Evolutionary conservation across 2,329 filamentous ascomycete species (phyloP), one percentile per base, ranked within the genome.

Genomic region (Claviceps sorghi): DNA sequence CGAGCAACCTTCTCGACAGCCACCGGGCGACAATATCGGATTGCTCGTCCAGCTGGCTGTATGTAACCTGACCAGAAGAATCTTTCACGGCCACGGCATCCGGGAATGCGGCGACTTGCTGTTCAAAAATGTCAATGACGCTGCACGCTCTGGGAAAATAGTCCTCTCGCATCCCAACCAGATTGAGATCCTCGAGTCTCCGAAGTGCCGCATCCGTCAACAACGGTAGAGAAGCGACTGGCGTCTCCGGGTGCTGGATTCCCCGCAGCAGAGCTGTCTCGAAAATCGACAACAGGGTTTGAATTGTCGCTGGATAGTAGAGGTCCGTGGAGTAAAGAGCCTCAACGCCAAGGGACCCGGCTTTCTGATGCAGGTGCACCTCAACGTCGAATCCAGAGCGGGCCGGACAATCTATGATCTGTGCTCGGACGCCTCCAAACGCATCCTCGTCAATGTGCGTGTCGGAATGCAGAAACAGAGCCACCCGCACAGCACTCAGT

Each of bases 21-120:
- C 52, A 53, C n/a, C 13, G 9, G 17, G 52, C 15, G 13, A 53
- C 10, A 17, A 29, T 3, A 8, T 50, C 26, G 13, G 38, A 50
- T 21, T 30, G 32, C 4, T 29, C 41, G 19, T 53, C 42, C 3
- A 53, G 41, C 9, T 49, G 4, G 6, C 13, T 5, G 19, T 53
- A 53, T 40, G 52, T 50, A 10, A 53, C 15, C 9, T 50, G n/a
- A 4, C 13, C n/a, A 10, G 47, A n/a, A 3, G 15, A 26, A n/a
- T 53, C 52, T 22, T 52, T 53, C 8, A 53, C 52, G 1, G 52
- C 52, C 21, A 46, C 15, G 8, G 19, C n/a, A 26, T 46, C 17
- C 19, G 47, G 40, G 21, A 2, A 4, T n/a, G 29, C 6, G 6
- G 17, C 10, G 6, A 46, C 52, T 30, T 53, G 48, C 29, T 40